A percentile compares a stretch with the other conserved stretches of the same genome.
These are phyloP conservation scores for Aspergillus neotritici DNA, from an alignment of 2,329 filamentous ascomycete species.

Conservation along the genomic window DNA sequence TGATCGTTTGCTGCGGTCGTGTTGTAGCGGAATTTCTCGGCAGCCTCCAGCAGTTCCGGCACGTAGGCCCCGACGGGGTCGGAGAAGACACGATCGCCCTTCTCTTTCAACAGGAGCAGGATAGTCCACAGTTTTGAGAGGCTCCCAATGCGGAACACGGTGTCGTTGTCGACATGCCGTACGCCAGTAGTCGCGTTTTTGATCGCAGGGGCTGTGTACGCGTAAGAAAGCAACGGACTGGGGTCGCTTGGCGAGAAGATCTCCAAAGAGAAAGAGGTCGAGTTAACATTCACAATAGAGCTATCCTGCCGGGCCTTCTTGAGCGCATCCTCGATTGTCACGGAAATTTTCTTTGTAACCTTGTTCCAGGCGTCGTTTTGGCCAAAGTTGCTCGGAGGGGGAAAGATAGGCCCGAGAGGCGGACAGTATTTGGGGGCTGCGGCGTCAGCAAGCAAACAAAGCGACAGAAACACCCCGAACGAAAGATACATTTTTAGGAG, in stretches of 20 bases:
- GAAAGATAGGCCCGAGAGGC: no score
- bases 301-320: no score
- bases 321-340: no score
- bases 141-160: slow-evolving; percentile 42
- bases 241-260: slow-evolving; percentile 35
- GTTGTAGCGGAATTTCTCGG: slow-evolving; percentile 4
- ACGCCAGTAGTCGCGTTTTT: slow-evolving; percentile 25
- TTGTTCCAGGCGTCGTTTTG: no score
- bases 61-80: slow-evolving; percentile 22
- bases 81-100: slow-evolving; percentile 14
- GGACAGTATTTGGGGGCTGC: no score
- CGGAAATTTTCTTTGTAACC: no score
- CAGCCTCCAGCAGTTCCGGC: slow-evolving; percentile 14
- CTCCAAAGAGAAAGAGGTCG: slow-evolving; percentile 36
- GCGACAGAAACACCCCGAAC: no score
- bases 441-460: no score
- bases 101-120: slow-evolving; percentile 29
- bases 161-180: slow-evolving; percentile 35
- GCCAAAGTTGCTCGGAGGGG: no score
- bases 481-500: no score
- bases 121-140: slow-evolving; percentile 42
- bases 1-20: slow-evolving; percentile 6
- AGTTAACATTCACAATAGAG: neutral
- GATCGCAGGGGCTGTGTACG: slow-evolving; percentile 31
- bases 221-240: slow-evolving; percentile 17